These are phyloP conservation scores for Saccharomycopsis schoenii DNA, from an alignment of 805 yeast species.

Conservation along the genomic window DNA sequence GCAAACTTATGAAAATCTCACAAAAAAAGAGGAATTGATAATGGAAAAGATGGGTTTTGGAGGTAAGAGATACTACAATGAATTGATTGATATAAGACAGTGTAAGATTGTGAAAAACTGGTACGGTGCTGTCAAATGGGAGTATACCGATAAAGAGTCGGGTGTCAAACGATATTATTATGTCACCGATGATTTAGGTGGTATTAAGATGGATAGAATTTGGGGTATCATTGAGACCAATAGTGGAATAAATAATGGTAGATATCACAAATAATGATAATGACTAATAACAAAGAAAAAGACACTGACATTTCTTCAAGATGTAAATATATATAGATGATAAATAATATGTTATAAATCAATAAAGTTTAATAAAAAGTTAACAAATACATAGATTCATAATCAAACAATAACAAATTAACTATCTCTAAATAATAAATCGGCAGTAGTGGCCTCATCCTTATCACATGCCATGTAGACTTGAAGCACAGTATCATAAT, in stretches of 20 bases:
- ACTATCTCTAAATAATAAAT: constrained; percentile 57
- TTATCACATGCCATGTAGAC: constrained; percentile 97
- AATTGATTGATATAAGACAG: constrained; percentile 42
- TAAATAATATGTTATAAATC: not conserved
- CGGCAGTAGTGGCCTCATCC: constrained; percentile 94
- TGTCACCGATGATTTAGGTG: constrained; percentile 68
- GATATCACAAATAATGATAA: constrained; percentile 24
- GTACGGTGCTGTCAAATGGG: constrained; percentile 42
- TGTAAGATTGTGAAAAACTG: constrained; percentile 33
- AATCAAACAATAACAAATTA: not conserved
- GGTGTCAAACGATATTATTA: constrained; percentile 29
- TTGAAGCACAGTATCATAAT: constrained; percentile 76
- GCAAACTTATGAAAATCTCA: constrained; percentile 55
- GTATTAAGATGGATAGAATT: constrained; percentile 71
- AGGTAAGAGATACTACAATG: constrained; percentile 58
- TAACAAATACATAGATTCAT: not conserved
- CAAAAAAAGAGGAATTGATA: constrained; percentile 52
- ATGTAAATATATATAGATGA: not conserved
- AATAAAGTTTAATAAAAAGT: not conserved
- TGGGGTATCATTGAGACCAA: constrained; percentile 76
- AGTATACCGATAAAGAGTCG: constrained; percentile 21
- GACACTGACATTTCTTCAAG: constrained; percentile 22
- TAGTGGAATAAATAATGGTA: constrained; percentile 58
- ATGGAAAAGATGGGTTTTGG: constrained; percentile 58
- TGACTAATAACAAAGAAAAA: not conserved